Conservation (phyloP, 164 flowering plant genomes). For the Vitis cinerea region DNA sequence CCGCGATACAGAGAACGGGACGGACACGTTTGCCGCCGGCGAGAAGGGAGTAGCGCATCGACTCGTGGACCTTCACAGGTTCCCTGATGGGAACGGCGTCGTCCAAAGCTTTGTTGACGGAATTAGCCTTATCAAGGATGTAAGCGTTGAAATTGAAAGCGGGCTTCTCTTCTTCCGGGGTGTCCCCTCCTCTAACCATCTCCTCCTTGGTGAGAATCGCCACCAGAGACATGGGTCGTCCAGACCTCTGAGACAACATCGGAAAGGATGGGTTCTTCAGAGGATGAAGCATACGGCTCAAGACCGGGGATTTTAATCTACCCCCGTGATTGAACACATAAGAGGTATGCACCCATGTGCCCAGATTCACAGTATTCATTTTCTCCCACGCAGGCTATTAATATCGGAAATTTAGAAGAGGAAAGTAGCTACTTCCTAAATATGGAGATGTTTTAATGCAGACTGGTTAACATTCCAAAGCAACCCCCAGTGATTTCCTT, state of each 20-base stretch:
- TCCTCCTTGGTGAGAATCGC: slow-evolving; percentile 40
- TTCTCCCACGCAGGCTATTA: background rate
- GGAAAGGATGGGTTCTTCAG: slow-evolving; percentile 7
- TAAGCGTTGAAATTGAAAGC: slow-evolving; percentile 55
- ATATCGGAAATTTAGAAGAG: too few species aligned
- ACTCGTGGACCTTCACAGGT: slow-evolving; percentile 62
- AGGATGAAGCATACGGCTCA: background rate
- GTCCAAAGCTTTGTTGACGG: slow-evolving; percentile 64
- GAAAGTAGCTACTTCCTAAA: too few species aligned
- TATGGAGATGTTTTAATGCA: too few species aligned
- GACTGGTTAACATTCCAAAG: too few species aligned
- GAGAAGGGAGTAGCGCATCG: slow-evolving; percentile 78
- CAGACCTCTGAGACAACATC: background rate
- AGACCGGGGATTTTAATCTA: slow-evolving; percentile 28
- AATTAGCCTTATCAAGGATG: slow-evolving; percentile 43
- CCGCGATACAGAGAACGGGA: slow-evolving; percentile 65
- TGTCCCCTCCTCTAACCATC: slow-evolving; percentile 1
- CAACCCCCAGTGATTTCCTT: too few species aligned
- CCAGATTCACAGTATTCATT: slow-evolving; percentile 39
- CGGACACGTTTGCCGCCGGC: slow-evolving; percentile 85
- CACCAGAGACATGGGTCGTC: slow-evolving; percentile 10
- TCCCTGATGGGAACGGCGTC: slow-evolving; percentile 45
- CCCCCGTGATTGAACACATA: slow-evolving; percentile 24
- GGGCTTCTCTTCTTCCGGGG: slow-evolving; percentile 15
- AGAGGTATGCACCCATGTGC: slow-evolving; percentile 37